Conservation (phyloP, 2,329 filamentous ascomycete species). For the Orbilia oligospora region DNA sequence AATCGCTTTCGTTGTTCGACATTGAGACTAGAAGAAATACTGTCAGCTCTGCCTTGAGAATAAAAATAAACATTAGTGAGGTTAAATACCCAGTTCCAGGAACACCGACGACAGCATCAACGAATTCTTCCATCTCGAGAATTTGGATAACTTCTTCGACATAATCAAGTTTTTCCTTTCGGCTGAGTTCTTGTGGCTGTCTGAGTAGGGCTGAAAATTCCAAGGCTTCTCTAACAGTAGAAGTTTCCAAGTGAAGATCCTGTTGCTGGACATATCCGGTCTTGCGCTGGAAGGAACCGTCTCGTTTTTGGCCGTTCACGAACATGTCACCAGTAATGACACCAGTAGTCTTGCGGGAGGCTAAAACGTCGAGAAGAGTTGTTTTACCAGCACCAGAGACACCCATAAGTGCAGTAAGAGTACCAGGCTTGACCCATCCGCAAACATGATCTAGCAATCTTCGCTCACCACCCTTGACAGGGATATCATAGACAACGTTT, state of each 20-base stretch:
- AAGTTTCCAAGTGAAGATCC: conserved; percentile 75
- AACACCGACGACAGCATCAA: conserved; percentile 76
- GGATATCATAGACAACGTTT: conserved; percentile 82
- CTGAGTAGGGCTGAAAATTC: conserved; percentile 77
- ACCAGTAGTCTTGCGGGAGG: conserved; percentile 76
- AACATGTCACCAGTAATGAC: conserved; percentile 76
- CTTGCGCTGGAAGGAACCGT: conserved; percentile 75
- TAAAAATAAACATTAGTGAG: neutral
- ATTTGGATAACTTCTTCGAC: conserved; percentile 77
- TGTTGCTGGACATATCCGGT: conserved; percentile 78
- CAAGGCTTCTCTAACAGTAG: conserved; percentile 77
- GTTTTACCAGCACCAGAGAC: conserved; percentile 90
- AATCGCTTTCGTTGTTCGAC: conserved; percentile 79
- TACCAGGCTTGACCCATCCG: conserved; percentile 82
- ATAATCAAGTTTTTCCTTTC: conserved; percentile 75
- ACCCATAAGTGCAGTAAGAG: conserved; percentile 85
- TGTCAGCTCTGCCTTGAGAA: conserved; percentile 4
- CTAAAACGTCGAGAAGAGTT: conserved; percentile 83
- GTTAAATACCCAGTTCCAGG: conserved; percentile 66
- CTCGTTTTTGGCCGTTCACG: conserved; percentile 73
- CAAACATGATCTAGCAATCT: conserved; percentile 75
- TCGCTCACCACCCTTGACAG: conserved; percentile 73
- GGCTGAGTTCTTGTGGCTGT: conserved; percentile 73
- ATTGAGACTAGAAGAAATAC: conserved; percentile 67
- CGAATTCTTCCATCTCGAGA: conserved; percentile 77